Conservation (phyloP, 108 stramenopile species). For the Mayamaea pseudoterrestris region DNA sequence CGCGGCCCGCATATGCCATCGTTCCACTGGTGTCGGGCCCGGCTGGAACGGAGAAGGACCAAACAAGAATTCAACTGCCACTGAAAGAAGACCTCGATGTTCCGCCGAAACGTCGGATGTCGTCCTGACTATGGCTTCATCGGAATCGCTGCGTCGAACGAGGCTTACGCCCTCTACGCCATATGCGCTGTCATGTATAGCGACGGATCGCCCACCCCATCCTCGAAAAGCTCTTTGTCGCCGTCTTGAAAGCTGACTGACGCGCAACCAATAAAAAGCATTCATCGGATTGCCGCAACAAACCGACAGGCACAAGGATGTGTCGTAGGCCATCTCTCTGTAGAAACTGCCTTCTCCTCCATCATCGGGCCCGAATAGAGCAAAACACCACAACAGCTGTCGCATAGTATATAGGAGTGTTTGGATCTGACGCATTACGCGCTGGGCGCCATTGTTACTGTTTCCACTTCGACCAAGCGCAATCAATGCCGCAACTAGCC, state of each 20-base stretch:
- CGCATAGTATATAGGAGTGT: constrained; percentile 43
- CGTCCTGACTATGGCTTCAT: constrained; percentile 6
- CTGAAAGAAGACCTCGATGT: constrained; percentile 50
- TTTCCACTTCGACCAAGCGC: constrained; percentile 46
- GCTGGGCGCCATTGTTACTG: constrained; percentile 7
- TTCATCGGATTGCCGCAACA: constrained; percentile 56
- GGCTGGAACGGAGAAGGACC: constrained; percentile 37
- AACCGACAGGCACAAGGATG: constrained; percentile 43
- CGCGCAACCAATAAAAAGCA: constrained; percentile 57
- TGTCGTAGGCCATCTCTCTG: constrained; percentile 65
- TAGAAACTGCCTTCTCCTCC: constrained; percentile 59
- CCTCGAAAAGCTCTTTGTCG: constrained; percentile 16
- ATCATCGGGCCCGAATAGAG: constrained; percentile 46
- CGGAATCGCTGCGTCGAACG: constrained; percentile 10
- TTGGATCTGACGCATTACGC: constrained; percentile 33
- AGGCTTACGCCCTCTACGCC: constrained; percentile 13
- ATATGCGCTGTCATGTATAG: neutral
- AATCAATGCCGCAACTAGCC: constrained; percentile 60
- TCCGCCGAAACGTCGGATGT: constrained; percentile 10
- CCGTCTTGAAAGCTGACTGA: constrained; percentile 28
- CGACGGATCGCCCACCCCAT: no score
- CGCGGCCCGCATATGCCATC: constrained; percentile 60
- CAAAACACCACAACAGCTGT: constrained; percentile 73
- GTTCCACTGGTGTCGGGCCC: constrained; percentile 29
- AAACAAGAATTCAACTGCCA: constrained; percentile 76